Evolutionary conservation across 768 basidiomycete genomes (phyloP).

Genomic region (Lactarius sanguifluus): DNA sequence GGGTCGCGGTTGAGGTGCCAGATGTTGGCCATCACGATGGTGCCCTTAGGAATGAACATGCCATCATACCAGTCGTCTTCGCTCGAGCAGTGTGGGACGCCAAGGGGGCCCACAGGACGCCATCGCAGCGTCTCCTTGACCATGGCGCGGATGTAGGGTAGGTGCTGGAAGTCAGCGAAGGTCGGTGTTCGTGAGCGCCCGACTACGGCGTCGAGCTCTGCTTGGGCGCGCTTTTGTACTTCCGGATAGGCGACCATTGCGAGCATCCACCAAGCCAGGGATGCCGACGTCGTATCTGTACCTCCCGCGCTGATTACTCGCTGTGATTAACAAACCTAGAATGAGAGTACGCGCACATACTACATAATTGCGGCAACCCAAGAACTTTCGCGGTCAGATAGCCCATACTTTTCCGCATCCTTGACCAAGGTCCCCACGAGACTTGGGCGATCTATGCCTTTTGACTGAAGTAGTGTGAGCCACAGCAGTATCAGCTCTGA

Average conservation of each 20-base stretch:
- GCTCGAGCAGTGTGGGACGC: slow-evolving; percentile 26
- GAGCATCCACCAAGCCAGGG: slow-evolving; percentile 16
- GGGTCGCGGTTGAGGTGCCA: slow-evolving; percentile 34
- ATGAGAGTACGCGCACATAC: background rate
- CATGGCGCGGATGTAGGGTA: slow-evolving; percentile 26
- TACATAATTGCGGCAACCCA: slow-evolving; percentile 6
- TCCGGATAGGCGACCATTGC: slow-evolving; percentile 18
- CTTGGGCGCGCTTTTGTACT: slow-evolving; percentile 12
- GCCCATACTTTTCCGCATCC: background rate
- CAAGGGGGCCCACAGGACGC: slow-evolving; percentile 13
- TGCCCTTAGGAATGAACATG: slow-evolving; percentile 39
- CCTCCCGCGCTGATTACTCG: slow-evolving; percentile 6
- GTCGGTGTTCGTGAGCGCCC: slow-evolving; percentile 18
- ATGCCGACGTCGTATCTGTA: background rate
- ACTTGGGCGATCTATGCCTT: slow-evolving; percentile 3
- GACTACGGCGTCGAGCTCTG: slow-evolving; percentile 19
- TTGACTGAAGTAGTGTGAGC: background rate
- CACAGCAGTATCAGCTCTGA: no score
- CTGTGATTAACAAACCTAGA: background rate
- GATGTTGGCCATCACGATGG: slow-evolving; percentile 36
- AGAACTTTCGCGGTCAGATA: slow-evolving; percentile 9
- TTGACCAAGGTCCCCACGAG: background rate
- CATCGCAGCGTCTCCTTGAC: slow-evolving; percentile 26
- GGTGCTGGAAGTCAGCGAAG: slow-evolving; percentile 15
- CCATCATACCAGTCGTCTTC: slow-evolving; percentile 35